Base-by-base conservation (phyloP, 2,329 filamentous ascomycete genomes). In the Bipolaris victoriae region DNA sequence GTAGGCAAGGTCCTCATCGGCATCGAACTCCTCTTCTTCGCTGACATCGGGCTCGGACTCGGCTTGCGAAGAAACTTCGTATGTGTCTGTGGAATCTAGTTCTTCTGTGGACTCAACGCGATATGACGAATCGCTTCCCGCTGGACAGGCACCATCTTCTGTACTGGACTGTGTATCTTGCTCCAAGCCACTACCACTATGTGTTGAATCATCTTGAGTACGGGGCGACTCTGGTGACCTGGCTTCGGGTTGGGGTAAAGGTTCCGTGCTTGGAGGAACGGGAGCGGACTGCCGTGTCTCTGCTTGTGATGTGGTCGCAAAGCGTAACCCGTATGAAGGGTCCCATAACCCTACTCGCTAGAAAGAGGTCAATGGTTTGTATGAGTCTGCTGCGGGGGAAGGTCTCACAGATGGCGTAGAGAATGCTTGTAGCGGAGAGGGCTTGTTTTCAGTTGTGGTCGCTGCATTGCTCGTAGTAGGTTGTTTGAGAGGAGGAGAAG, bases 1-100 rank as follows among this genome's bases (percentile, higher is more conserved):
- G 37, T 66, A 76, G 3, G 64, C 52, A 7, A 76, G 67, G 7
- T 71, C 59, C 1, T 58, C 53, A 20, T 70, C 63, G 13, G 60
- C 43, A 50, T 73, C 65, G 10, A 50, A 36, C 2, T 63, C 55
- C n/a, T 69, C 63, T 13, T 57, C 36, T 5, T 57, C 55, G 15
- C 2, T 64, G 59, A 13, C 47, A 13, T 48, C 44, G 4, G 40
- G 10, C 33, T 45, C 50, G n/a, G 33, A 22, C 13, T 62, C 52
- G 20, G 49, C 53, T 40, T 57, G 43, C 5, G 35, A 49, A 29
- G 46, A 26, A 24, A 16, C 9, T 9, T 37, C 10, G 10, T 7
- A n/a, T 22, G 39, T 39, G 22, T 31, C 35, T 20, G n/a, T 18
- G 24, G 49, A 37, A 13, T 43, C 37, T 29, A 10, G 16, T 15